Base-by-base conservation (phyloP, 2,329 filamentous ascomycete species). In the Fusarium chaquense region DNA sequence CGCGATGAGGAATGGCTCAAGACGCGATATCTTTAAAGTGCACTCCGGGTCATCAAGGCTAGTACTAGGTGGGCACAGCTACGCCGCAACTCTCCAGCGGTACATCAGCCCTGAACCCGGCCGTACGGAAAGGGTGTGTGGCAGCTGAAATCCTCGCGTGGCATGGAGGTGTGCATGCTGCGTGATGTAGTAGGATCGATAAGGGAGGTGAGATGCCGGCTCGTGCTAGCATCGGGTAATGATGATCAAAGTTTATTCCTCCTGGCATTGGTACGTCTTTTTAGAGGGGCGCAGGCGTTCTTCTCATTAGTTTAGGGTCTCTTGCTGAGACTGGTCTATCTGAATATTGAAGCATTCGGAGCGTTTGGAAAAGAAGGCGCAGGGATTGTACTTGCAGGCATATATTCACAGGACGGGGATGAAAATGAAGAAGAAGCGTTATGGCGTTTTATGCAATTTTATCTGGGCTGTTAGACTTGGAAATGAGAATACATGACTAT, bases 1-100 rank as follows among this genome's bases (percentile, higher is more conserved):
- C 90, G 91, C 5, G 95, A 93, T 41, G 93, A 92, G 70, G 93
- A 97, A 78, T 97, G 93, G 94, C 94, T 96, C 89, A 91, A 92
- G 81, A 88, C 90, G 20, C 92, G 92, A 80, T 88, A 91, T 67
- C 81, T 97, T 67, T 92, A 76, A 69, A 50, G 38, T 57, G 54
- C 18, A 52, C 32, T 44, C 65, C 33, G 46, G 28, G 35, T 32
- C 30, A 52, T 20, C 40, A 43, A 44, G n/a, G n/a, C 36, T 40
- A 26, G 40, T 16, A 28, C 33, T 44, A 38, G 11, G 30, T 16
- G 28, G 6, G 24, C 36, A 22, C 36, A 28, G 11, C 24, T 62
- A 57, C 33, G 56, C 46, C 50, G 47, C 49, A 49, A 44, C 30
- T 54, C 18, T 30, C 46, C 22, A n/a, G 38, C n/a, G 45, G 55